Evolutionary conservation across 495 filamentous ascomycete genomes (phyloP), one percentile per base, ranked within the genome.

Genomic region (Penicillium atrosanguineum): DNA sequence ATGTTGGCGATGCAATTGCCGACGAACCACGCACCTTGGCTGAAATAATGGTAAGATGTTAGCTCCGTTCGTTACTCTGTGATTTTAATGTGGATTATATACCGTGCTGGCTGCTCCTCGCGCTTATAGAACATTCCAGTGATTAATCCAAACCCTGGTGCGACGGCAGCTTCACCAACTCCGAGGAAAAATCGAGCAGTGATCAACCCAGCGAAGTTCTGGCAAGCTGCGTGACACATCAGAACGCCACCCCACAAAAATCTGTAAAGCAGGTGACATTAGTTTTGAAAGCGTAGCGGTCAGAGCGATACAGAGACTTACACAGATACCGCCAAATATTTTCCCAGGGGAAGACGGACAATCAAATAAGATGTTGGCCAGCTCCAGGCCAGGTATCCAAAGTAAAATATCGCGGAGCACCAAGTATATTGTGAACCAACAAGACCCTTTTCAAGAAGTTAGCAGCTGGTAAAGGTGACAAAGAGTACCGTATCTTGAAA

Each of bases 51-150:
- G 19, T 40, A 28, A 6, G n/a, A 42, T 46, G 54, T 78, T 77
- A 6, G 68, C 59, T 36, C 63, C 71, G 6, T 2, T 23, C 20
- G 41, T 44, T 9, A 4, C 3, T 20, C 6, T 25, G 4, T 1
- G 16, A 1, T 44, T 44, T 20, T 8, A 4, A 12, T 18, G 5
- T 3, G 34, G 21, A 12, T 0, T n/a, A 18, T 18, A 39, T 76
- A 69, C 41, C 80, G 72, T 20, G 77, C 59, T 0, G 78, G 78
- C 29, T 84, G 81, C 59, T 84, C 79, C 19, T 73, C 63, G 12
- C 70, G 58, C 7, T 60, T 73, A 53, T 81, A 85, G 70, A 77
- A 83, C 74, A 81, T 80, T 7, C 73, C 73, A 41, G 79, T 77
- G 23, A 81, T 76, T 16, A 83, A 69, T 1, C 78, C 72, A 53